Evolutionary conservation across 2,329 filamentous ascomycete genomes (phyloP).

Genomic region (Pseudogymnoascus sp.): DNA sequence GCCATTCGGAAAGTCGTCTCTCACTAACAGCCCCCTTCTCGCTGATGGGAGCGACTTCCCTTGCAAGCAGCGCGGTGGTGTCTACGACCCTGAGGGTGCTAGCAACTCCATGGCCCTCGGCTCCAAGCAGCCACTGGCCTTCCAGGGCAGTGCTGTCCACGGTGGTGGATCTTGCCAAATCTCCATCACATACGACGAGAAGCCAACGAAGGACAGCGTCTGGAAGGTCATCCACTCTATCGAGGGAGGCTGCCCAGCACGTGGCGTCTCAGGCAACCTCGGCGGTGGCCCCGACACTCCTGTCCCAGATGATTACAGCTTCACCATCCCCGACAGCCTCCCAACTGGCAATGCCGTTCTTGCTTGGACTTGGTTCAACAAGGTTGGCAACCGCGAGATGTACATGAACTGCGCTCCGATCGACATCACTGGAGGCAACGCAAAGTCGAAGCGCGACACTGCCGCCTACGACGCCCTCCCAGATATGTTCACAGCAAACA

Average conservation of each 20-base stretch:
- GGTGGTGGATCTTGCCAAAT: slow-evolving; percentile 92
- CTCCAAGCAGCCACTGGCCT: slow-evolving; percentile 50
- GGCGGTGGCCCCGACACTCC: slow-evolving; percentile 36
- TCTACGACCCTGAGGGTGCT: slow-evolving; percentile 38
- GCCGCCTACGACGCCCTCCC: slow-evolving; percentile 57
- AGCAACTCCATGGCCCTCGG: slow-evolving; percentile 60
- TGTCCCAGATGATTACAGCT: slow-evolving; percentile 55
- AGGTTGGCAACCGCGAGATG: slow-evolving; percentile 85
- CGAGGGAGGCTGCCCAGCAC: slow-evolving; percentile 73
- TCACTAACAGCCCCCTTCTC: slow-evolving; percentile 58
- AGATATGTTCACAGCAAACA: slow-evolving; percentile 62
- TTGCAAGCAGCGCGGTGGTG: slow-evolving; percentile 59
- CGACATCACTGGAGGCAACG: slow-evolving; percentile 47
- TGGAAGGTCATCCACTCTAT: slow-evolving; percentile 91
- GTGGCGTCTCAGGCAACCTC: slow-evolving; percentile 50
- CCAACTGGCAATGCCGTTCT: slow-evolving; percentile 70
- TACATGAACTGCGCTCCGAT: slow-evolving; percentile 94
- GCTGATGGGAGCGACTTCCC: slow-evolving; percentile 63
- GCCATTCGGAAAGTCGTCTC: slow-evolving; percentile 47
- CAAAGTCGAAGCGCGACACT: slow-evolving; percentile 36
- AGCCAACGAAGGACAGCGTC: slow-evolving; percentile 55
- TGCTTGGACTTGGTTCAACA: slow-evolving; percentile 95
- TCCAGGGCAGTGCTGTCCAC: slow-evolving; percentile 69
- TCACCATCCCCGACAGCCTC: slow-evolving; percentile 63
- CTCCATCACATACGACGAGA: slow-evolving; percentile 69